Evolutionary conservation across 805 yeast species (phyloP).

Genomic region (Lipomyces spencermartinsiae): DNA sequence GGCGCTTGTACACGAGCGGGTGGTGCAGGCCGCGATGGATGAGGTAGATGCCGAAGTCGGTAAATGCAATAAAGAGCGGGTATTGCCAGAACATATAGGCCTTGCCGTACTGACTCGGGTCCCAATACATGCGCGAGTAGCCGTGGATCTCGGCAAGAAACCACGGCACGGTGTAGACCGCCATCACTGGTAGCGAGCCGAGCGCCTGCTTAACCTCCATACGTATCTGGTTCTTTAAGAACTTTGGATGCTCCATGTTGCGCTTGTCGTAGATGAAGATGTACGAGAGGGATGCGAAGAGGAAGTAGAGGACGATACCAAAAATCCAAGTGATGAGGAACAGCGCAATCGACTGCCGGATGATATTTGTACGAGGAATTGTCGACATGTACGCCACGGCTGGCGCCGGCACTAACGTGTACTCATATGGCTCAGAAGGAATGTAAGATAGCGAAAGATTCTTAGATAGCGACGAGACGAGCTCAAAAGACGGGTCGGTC

Average conservation of each 20-base stretch:
- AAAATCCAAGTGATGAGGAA: conserved; percentile 75
- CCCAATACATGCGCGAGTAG: conserved; percentile 75
- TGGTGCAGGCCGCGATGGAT: conserved; percentile 94
- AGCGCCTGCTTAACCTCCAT: conserved; percentile 81
- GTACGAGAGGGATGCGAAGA: conserved; percentile 79
- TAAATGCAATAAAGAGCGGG: conserved; percentile 84
- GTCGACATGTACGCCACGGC: conserved; percentile 53
- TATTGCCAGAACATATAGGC: conserved; percentile 71
- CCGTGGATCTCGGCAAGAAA: conserved; percentile 85
- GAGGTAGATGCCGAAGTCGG: conserved; percentile 90
- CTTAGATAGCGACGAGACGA: conserved; percentile 53
- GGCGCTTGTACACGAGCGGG: conserved; percentile 81
- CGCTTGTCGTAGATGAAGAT: conserved; percentile 81
- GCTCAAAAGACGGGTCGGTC: conserved; percentile 63
- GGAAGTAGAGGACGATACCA: conserved; percentile 83
- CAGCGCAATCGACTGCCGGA: conserved; percentile 74
- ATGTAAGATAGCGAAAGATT: conserved; percentile 32
- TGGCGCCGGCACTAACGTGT: conserved; percentile 29
- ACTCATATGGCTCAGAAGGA: conserved; percentile 32
- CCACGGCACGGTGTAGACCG: conserved; percentile 85
- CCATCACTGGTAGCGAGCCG: conserved; percentile 89
- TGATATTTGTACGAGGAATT: conserved; percentile 70
- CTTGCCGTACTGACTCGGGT: conserved; percentile 69
- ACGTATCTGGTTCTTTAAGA: conserved; percentile 88
- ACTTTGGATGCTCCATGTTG: conserved; percentile 94